Base-by-base conservation (phyloP, 2,329 filamentous ascomycete genomes). In the Nannizzia gypsea region DNA sequence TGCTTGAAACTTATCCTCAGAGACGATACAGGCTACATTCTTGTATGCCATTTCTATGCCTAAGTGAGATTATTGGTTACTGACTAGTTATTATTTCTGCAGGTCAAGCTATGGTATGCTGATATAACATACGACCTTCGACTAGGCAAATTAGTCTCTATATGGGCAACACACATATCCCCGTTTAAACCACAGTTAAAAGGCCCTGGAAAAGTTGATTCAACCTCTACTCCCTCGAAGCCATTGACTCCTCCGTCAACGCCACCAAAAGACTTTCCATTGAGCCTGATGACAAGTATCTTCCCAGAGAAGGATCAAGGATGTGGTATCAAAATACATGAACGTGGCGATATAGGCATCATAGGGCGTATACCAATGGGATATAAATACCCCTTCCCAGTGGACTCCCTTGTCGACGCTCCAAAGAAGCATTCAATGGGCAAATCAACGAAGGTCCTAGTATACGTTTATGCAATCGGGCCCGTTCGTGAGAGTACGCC, bases 221-320 rank as follows among this genome's bases (percentile, higher is more conserved):
- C 67, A 67, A 6, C 50, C 31, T 60, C 44, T 46, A 36, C 74
- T 77, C 28, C 72, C 75, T 8, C 22, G 26, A 20, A n/a, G 13
- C 31, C 52, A 24, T 11, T 8, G 4, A 13, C 28, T n/a, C 34
- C 34, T 1, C 56, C 26, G 11, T 24, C 42, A 2, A 22, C 57
- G n/a, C 15, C 22, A 2, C 20, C 4, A 44, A 22, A 34, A 22
- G 13, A 54, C 31, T 54, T 9, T 11, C 50, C 50, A 3, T 17
- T 54, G 26, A 54, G 17, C 6, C 26, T 80, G 1, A 77, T 78
- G 61, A 77, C 76, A 0, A 77, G 74, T 38, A 74, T 82, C 5
- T 81, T 81, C 59, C 80, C 80, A 0, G 80, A 81, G 63, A 71
- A 76, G 15, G 79, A 81, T 64, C 72, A 74, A 5, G 73, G 71